phyloP scores from a whole-genome alignment of 2,329 filamentous ascomycete genomes.

The Tolypocladium amazonense region DNA sequence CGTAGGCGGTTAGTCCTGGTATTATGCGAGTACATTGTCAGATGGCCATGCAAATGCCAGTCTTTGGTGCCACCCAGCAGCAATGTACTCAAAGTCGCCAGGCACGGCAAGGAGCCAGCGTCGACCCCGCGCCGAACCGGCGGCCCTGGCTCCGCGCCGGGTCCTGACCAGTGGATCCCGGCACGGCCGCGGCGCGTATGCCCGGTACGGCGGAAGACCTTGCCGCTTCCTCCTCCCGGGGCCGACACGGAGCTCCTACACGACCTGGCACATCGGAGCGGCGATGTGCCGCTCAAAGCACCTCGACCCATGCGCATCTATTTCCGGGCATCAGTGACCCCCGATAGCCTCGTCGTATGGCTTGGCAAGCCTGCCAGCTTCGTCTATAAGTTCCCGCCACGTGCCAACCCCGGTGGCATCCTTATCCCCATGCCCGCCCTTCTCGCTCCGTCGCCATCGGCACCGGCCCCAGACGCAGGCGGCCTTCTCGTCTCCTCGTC shows the following conservation, averaged over 20 bases:
- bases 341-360: background rate
- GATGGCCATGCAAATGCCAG: background rate
- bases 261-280: background rate
- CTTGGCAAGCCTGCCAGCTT: background rate
- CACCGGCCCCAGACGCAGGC: conserved; percentile 8
- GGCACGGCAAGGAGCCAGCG: background rate
- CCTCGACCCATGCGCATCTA: background rate
- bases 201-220: no score
- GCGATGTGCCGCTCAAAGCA: background rate
- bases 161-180: background rate
- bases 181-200: background rate
- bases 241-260: background rate
- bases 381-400: conserved; percentile 1
- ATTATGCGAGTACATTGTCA: background rate
- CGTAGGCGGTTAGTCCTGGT: background rate
- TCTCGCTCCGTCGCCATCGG: conserved; percentile 7
- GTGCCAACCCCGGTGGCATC: conserved; percentile 37
- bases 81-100: background rate
- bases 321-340: background rate
- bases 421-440: conserved; percentile 35
- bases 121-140: background rate
- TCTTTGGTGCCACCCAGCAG: background rate
- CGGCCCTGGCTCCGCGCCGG: background rate
- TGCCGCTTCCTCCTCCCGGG: background rate
- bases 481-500: conserved; percentile 48